A percentile compares a stretch with the other conserved stretches of the same genome.
Conservation (phyloP, 441 rosid genomes). For the Breynia disticha region DNA sequence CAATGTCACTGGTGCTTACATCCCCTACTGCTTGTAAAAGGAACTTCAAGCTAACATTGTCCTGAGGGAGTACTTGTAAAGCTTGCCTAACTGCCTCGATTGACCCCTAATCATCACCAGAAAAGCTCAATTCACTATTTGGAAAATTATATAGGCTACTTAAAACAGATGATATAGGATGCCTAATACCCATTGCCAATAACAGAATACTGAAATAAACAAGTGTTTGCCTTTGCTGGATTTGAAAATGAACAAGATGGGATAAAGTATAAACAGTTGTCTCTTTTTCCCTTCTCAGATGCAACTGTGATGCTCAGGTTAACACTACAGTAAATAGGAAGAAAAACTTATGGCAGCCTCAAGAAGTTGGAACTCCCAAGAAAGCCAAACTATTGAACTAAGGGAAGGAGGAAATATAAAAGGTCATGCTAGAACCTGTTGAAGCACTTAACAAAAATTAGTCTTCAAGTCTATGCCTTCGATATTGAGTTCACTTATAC, state of each 20-base stretch:
- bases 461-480: constrained; percentile 12
- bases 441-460: no score
- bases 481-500: constrained; percentile 25
- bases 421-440: constrained; percentile 19
- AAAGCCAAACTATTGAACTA: no score
- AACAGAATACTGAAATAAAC: neutral
- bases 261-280: neutral
- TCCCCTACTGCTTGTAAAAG: constrained; percentile 88
- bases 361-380: no score
- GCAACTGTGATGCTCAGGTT: no score
- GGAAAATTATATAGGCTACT: neutral
- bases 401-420: no score
- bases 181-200: constrained; percentile 1
- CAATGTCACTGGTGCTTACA: constrained; percentile 74
- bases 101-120: constrained; percentile 64
- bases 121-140: constrained; percentile 13
- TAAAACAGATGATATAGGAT: constrained; percentile 1
- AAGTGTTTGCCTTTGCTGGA: neutral
- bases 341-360: no score
- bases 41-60: constrained; percentile 79
- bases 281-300: neutral
- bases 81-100: constrained; percentile 93
- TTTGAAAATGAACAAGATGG: neutral
- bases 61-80: constrained; percentile 79
- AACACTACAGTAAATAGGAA: no score